Conservation (phyloP, 805 yeast species). For the Wilhelminamyces savonicus region DNA sequence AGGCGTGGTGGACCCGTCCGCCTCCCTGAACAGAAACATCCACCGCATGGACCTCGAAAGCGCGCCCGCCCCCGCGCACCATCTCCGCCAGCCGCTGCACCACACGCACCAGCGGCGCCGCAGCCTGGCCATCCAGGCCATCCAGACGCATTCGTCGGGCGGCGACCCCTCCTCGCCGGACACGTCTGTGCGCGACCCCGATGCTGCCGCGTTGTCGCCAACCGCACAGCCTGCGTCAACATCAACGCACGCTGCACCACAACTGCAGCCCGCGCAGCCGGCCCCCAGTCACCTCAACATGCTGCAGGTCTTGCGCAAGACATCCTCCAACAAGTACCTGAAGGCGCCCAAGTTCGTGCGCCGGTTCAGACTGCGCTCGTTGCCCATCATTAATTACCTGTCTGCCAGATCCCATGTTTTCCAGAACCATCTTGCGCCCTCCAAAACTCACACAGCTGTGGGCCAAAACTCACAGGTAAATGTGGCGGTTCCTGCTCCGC, state of each 20-base stretch:
- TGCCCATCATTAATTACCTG: conserved; percentile 36
- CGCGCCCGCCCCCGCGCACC: conserved; percentile 13
- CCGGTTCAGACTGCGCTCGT: conserved; percentile 31
- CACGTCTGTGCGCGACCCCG: neutral
- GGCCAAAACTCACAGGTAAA: conserved; percentile 2
- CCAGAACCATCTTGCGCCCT: conserved; percentile 4
- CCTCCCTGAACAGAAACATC: conserved; percentile 3
- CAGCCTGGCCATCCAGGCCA: neutral
- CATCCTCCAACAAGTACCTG: conserved; percentile 3
- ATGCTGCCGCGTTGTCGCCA: neutral
- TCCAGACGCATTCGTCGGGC: neutral
- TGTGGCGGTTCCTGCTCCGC: conserved; percentile 22
- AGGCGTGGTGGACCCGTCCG: neutral
- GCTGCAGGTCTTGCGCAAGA: neutral
- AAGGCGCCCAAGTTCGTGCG: conserved; percentile 30
- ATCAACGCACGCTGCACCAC: neutral
- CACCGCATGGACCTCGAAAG: conserved; percentile 3
- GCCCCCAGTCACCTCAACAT: neutral
- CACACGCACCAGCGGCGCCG: conserved; percentile 3
- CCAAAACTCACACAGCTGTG: conserved; percentile 10
- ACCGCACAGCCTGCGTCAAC: neutral
- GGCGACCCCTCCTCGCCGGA: neutral
- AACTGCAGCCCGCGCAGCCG: neutral
- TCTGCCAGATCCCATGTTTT: conserved; percentile 7
- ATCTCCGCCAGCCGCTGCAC: conserved; percentile 12